These are phyloP conservation scores for Syzygium grande DNA, from an alignment of 345 rosid genomes.

Conservation along the genomic window DNA sequence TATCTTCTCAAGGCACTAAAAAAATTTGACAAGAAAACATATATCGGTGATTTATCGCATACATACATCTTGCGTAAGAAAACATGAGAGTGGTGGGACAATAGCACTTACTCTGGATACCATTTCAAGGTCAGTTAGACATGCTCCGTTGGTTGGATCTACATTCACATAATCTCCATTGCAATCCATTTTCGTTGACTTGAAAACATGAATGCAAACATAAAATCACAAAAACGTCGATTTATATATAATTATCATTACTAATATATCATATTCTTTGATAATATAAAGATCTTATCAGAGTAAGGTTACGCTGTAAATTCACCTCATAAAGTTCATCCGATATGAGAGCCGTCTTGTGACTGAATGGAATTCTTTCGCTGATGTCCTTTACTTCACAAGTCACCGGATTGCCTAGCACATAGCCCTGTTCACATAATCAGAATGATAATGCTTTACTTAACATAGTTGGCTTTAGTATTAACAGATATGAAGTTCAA, in stretches of 20 bases:
- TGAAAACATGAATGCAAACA: background rate
- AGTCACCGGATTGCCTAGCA: conserved; percentile 38
- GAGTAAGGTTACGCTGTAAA: background rate
- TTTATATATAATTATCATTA: background rate
- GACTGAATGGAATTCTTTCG: conserved; percentile 22
- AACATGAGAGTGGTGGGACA: background rate
- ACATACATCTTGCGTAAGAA: background rate
- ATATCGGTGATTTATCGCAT: background rate
- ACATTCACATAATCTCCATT: conserved; percentile 10
- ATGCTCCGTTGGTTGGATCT: conserved; percentile 2
- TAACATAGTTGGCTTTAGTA: background rate
- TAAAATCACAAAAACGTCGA: background rate
- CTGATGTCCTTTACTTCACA: conserved; percentile 9
- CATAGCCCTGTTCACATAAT: conserved; percentile 28
- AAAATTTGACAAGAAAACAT: background rate
- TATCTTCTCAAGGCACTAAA: conserved; percentile 6
- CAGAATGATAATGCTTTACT: background rate
- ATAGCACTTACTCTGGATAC: background rate
- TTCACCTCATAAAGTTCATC: conserved; percentile 45
- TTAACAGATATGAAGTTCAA: background rate
- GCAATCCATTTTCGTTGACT: conserved; percentile 10
- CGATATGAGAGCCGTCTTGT: conserved; percentile 45
- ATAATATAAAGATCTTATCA: background rate
- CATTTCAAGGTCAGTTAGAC: background rate
- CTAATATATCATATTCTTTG: background rate